Evolutionary conservation across 331 rosid genomes (phyloP), one percentile per base, ranked within the genome.

Genomic region (Rhamnella rubrinervis): DNA sequence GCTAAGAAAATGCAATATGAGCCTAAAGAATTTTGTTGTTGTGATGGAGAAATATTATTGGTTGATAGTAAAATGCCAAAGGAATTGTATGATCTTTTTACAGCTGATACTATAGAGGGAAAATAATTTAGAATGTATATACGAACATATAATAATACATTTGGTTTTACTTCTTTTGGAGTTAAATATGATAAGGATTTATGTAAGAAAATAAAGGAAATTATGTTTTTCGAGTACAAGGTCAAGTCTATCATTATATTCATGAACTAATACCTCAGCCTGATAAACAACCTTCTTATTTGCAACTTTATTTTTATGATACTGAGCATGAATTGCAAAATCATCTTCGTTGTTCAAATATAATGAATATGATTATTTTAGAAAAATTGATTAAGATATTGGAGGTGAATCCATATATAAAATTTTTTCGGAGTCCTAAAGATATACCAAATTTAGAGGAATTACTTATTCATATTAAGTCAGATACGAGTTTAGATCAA

Each of bases 241-340:
- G 68, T 2, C 39, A 64, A 21, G 16, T 64, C 17, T 23, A 64
- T 44, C 68, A 64, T 15, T 19, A 9, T 23, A 21, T 64, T 64
- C 8, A 40, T 9, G 13, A 41, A 4, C 16, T 46, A 8, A 4
- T 41, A 8, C 40, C 39, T n/a, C n/a, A 1, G 0, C 4, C 0
- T 12, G 38, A 46, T 21, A 1, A 21, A 3, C 68, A 50, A 7
- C 19, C 17, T 4, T 40, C 57, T 10, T 41, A 20, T 41, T 20
- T 64, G n/a, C 68, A 64, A 19, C 50, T 64, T 9, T 64, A 64
- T 20, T 44, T 64, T 39, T 21, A 41, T 44, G 68, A 64, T 26
- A 64, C 68, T 5, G 56, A 64, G 14, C 9, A 64, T 14, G 52
- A 39, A 12, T 38, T 63, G 5, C 25, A 63, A 6, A 63, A 63